Evolutionary conservation across 768 basidiomycete species (phyloP).

Genomic region (Lactifluus rugatus): DNA sequence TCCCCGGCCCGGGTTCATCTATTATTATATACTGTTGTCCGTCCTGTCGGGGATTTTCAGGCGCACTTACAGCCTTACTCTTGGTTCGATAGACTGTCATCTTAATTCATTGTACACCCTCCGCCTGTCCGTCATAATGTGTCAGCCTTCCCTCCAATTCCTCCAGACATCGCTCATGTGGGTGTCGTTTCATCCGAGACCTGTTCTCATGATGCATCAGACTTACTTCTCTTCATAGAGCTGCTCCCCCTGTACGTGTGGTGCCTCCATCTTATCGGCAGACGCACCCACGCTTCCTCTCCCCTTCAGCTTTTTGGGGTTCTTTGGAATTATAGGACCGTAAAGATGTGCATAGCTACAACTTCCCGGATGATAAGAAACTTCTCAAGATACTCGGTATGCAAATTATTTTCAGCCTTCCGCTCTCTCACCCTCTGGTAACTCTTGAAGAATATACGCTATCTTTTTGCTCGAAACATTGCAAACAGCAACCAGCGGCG

Average conservation of each 20-base stretch:
- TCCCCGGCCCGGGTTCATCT: too few relatives aligned
- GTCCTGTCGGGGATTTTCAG: too few relatives aligned
- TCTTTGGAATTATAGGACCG: background rate
- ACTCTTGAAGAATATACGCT: conserved; percentile 18
- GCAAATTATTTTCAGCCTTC: background rate
- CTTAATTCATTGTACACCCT: background rate
- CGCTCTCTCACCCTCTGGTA: background rate
- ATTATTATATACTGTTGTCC: too few relatives aligned
- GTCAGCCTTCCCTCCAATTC: background rate
- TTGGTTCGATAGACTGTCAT: too few relatives aligned
- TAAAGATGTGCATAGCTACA: conserved; percentile 10
- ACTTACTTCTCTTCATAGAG: background rate
- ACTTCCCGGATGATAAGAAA: background rate
- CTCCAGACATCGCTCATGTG: background rate
- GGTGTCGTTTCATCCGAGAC: background rate
- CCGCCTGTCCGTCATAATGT: background rate
- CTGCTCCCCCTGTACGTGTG: conserved; percentile 2
- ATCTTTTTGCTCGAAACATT: conserved; percentile 22
- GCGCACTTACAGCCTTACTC: too few relatives aligned
- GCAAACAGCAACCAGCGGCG: conserved; percentile 23
- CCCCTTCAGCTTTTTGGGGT: conserved; percentile 2
- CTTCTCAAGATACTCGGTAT: conserved; percentile 2
- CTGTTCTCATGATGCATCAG: background rate
- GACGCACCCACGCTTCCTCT: background rate
- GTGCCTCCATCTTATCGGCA: background rate